Conservation (phyloP, 2,329 filamentous ascomycete genomes). For the Graphilbum sp. region DNA sequence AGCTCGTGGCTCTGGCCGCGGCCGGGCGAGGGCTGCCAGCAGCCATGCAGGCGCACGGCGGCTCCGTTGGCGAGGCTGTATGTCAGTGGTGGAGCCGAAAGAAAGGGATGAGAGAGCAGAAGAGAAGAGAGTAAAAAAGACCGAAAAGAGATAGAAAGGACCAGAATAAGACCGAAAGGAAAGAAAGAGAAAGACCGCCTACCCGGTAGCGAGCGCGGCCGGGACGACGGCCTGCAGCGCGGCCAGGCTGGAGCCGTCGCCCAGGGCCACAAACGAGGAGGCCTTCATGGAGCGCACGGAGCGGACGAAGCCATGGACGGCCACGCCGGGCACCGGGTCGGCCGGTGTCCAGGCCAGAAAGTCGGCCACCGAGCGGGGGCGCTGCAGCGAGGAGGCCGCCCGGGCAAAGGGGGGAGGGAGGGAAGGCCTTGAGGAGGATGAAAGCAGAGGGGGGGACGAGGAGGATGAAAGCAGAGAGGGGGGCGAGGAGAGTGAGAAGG, state of each 20-base stretch:
- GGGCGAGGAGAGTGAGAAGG: neutral
- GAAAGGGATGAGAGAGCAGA: conserved; percentile 9
- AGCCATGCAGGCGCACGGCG: conserved; percentile 60
- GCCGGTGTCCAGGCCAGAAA: conserved; percentile 36
- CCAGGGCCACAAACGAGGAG: conserved; percentile 66
- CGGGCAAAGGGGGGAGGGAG: too few relatives aligned
- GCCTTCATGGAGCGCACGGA: conserved; percentile 78
- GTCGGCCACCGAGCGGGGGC: conserved; percentile 29
- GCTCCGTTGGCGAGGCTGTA: conserved; percentile 66
- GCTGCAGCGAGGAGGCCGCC: neutral
- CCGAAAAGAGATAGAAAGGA: neutral
- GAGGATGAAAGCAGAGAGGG: neutral
- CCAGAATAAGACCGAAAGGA: too few relatives aligned
- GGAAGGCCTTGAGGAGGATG: neutral
- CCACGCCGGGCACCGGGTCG: conserved; percentile 29
- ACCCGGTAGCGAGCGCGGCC: conserved; percentile 57
- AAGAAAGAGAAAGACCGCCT: too few relatives aligned
- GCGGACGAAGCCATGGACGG: conserved; percentile 63
- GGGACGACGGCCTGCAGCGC: conserved; percentile 68
- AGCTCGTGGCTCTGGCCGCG: conserved; percentile 65
- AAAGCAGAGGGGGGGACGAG: neutral
- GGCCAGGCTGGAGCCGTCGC: conserved; percentile 70
- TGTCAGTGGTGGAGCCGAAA: too few relatives aligned
- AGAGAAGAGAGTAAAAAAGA: conserved; percentile 5
- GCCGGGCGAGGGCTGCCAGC: conserved; percentile 57